These are phyloP conservation scores for Spirogloea muscicola DNA, from an alignment of 139 green algal genomes.

Conservation along the genomic window DNA sequence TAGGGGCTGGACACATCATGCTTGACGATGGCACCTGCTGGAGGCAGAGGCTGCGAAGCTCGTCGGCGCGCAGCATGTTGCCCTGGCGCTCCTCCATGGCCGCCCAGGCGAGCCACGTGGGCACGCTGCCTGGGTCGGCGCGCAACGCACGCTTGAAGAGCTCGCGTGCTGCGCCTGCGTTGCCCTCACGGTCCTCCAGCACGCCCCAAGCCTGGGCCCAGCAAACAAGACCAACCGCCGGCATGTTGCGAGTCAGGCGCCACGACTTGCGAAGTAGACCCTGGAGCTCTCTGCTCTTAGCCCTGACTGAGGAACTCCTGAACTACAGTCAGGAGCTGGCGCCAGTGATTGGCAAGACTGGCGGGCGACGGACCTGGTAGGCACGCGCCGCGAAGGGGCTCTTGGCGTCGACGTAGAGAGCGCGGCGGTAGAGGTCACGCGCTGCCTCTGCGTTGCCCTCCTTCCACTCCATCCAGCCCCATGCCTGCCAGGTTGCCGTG, in stretches of 20 bases:
- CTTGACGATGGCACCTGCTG: slow-evolving; percentile 46
- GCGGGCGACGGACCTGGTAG: slow-evolving; percentile 49
- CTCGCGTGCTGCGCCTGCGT: slow-evolving; percentile 70
- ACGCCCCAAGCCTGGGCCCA: slow-evolving; percentile 78
- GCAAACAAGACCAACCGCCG: too few species aligned
- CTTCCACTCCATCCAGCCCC: slow-evolving; percentile 71
- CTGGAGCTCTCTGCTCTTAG: too few species aligned
- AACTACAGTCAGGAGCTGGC: too few species aligned
- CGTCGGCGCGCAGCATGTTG: slow-evolving; percentile 67
- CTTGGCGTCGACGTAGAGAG: slow-evolving; percentile 68
- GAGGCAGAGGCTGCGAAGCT: slow-evolving; percentile 71
- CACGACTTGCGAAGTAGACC: too few species aligned
- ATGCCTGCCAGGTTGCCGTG: slow-evolving; percentile 51
- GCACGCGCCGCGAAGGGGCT: slow-evolving; percentile 58
- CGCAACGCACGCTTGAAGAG: slow-evolving; percentile 89
- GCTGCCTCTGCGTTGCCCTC: slow-evolving; percentile 66
- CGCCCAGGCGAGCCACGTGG: slow-evolving; percentile 69
- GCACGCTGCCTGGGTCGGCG: slow-evolving; percentile 51
- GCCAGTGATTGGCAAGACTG: too few species aligned
- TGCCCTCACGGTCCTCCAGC: slow-evolving; percentile 72
- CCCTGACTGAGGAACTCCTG: too few species aligned
- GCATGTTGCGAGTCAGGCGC: too few species aligned
- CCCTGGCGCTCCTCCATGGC: slow-evolving; percentile 80
- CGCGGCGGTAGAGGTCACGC: slow-evolving; percentile 87
- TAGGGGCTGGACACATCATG: neutral